Evolutionary conservation across 2,329 filamentous ascomycete species (phyloP).

Genomic region (Hypoxylon sp.): DNA sequence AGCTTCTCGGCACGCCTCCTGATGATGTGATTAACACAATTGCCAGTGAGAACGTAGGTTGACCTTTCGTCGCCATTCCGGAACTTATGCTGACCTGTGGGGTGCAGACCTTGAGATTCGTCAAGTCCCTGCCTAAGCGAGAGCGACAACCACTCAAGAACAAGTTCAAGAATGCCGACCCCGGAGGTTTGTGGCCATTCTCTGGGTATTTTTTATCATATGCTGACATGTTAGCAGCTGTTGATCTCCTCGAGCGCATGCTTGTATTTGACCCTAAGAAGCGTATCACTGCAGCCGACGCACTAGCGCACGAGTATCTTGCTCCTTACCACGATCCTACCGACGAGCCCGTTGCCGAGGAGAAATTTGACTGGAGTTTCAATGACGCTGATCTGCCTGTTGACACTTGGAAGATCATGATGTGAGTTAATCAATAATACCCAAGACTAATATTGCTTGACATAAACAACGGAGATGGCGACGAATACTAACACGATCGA

Average conservation of each 20-base stretch:
- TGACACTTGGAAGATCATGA: conserved; percentile 99
- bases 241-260: conserved; percentile 95
- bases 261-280: conserved; percentile 98
- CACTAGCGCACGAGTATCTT: conserved; percentile 91
- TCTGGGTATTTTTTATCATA: background rate
- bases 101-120: conserved; percentile 87
- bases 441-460: background rate
- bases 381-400: conserved; percentile 97
- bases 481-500: conserved; percentile 43
- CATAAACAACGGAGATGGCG: conserved; percentile 2
- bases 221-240: conserved; percentile 67
- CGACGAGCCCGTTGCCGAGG: conserved; percentile 93
- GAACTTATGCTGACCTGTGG: conserved; percentile 34
- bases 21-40: conserved; percentile 99
- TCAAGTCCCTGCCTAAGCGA: conserved; percentile 95
- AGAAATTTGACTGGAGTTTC: conserved; percentile 99
- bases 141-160: conserved; percentile 86
- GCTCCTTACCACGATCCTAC: conserved; percentile 97
- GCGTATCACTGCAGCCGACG: conserved; percentile 87
- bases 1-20: conserved; percentile 93
- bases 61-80: background rate
- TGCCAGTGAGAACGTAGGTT: conserved; percentile 91
- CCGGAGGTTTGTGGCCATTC: conserved; percentile 68
- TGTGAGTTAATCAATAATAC: conserved; percentile 68
- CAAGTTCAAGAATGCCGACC: conserved; percentile 97